These are phyloP conservation scores for Pseudopyrenochaeta lycopersici DNA, from an alignment of 2,329 filamentous ascomycete genomes.

Conservation along the genomic window DNA sequence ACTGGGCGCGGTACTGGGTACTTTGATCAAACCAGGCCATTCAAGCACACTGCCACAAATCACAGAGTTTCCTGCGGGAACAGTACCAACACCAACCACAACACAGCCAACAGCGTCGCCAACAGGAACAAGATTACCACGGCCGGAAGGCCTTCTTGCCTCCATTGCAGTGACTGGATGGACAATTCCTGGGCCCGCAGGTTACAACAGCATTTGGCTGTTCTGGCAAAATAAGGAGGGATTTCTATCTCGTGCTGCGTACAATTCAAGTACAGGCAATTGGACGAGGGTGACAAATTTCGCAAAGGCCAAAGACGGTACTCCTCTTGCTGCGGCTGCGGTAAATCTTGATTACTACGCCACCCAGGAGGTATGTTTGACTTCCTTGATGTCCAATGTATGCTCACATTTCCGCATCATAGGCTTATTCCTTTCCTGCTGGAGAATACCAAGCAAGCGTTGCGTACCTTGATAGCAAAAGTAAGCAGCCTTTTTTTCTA, in stretches of 20 bases:
- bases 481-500: constrained; percentile 4
- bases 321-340: constrained; percentile 16
- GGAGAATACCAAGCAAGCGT: constrained; percentile 19
- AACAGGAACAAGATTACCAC: neutral
- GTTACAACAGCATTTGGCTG: constrained; percentile 15
- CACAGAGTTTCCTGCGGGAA: constrained; percentile 18
- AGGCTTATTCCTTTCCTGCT: constrained; percentile 18
- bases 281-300: constrained; percentile 26
- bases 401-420: neutral
- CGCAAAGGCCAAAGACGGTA: constrained; percentile 11
- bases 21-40: neutral
- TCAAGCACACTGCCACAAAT: constrained; percentile 10
- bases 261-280: constrained; percentile 24
- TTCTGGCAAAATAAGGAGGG: constrained; percentile 23
- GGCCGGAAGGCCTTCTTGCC: constrained; percentile 1
- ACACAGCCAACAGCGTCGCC: neutral
- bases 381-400: neutral
- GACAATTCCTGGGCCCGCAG: constrained; percentile 10
- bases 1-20: constrained; percentile 25
- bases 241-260: constrained; percentile 18
- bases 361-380: constrained; percentile 14
- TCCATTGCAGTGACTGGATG: constrained; percentile 22
- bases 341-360: constrained; percentile 16
- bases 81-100: constrained; percentile 15
- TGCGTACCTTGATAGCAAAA: constrained; percentile 17